Evolutionary conservation across 2,329 filamentous ascomycete genomes (phyloP).

Genomic region (Hypocreales sp.): DNA sequence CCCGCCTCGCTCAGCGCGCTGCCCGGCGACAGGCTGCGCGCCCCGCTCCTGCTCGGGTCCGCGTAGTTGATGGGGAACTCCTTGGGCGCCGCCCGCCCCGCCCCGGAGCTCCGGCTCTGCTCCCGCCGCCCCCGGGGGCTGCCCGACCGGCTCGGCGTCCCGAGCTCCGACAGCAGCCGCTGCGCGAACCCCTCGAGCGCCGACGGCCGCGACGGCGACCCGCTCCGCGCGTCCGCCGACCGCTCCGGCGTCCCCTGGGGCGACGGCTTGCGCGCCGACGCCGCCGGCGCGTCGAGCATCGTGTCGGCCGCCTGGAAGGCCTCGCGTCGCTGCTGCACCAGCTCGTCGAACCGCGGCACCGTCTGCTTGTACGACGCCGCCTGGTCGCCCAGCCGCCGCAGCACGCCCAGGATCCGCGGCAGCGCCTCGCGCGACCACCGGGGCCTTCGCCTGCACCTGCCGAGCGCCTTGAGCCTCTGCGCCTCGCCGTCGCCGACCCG

Average conservation of each 20-base stretch:
- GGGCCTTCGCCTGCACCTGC: constrained; percentile 36
- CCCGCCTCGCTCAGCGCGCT: constrained; percentile 14
- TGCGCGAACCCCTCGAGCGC: constrained; percentile 47
- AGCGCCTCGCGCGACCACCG: constrained; percentile 33
- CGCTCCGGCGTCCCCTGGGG: constrained; percentile 23
- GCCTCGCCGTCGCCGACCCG: constrained; percentile 7
- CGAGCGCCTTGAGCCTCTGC: constrained; percentile 28
- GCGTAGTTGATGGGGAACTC: constrained; percentile 25
- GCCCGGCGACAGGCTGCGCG: constrained; percentile 25
- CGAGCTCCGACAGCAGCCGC: constrained; percentile 43
- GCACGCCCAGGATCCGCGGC: constrained; percentile 37
- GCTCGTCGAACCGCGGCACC: constrained; percentile 57
- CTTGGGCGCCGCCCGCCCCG: constrained; percentile 22
- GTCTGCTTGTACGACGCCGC: constrained; percentile 44
- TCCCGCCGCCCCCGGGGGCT: constrained; percentile 37
- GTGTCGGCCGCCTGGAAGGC: constrained; percentile 46
- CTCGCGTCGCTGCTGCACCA: constrained; percentile 49
- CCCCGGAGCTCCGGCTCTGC: constrained; percentile 14
- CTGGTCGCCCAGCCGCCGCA: constrained; percentile 47
- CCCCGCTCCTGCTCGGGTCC: constrained; percentile 14
- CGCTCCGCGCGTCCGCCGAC: constrained; percentile 27
- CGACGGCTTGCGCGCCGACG: constrained; percentile 12
- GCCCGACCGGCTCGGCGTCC: constrained; percentile 33
- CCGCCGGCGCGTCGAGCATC: constrained; percentile 23
- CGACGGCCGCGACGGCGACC: constrained; percentile 37